Evolutionary conservation across 371 early-diverging fungal species (phyloP), one percentile per base, ranked within the genome.

Genomic region (Scutellospora calospora): DNA sequence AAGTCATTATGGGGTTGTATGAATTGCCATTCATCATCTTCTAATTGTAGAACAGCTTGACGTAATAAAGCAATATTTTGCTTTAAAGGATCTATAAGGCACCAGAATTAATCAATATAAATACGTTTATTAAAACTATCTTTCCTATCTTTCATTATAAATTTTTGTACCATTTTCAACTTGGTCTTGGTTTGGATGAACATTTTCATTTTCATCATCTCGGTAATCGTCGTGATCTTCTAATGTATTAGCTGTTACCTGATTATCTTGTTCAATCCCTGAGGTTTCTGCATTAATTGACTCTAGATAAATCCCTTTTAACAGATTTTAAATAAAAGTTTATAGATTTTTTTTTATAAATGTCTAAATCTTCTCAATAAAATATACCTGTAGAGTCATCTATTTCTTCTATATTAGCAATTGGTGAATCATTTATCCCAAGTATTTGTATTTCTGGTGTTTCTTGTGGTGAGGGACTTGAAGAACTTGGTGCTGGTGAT

Each of bases 371-470:
- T 55, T 16, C 57, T n/a, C n/a, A n/a, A n/a, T 60, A 29, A 25
- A 11, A 65, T 33, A 65, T 20, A 65, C 65, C 65, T 65, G 65
- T 18, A 14, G 25, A 65, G 33, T 65, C 35, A n/a, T 33, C 35
- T 65, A 16, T n/a, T 33, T 65, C 35, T 20, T 65, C 16, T 33
- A 20, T 16, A 33, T 63, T 9, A 14, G 16, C 14, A 11, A 31
- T 20, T 18, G n/a, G 33, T 14, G 65, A 60, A 60, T 25, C 16
- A 33, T 33, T 33, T 33, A 35, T 29, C 1, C 33, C 31, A 63
- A 18, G 18, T 63, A 29, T 63, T 20, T 63, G 65, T 65, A 33
- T 31, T 65, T 65, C 65, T 20, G 65, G 20, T 6, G 65, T 65
- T 65, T 29, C 33, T 65, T 35, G 29, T 65, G 65, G 65, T 2